These are phyloP conservation scores for Aegilops umbellulata DNA, from an alignment of 176 grass and related monocot species.

Conservation along the genomic window DNA sequence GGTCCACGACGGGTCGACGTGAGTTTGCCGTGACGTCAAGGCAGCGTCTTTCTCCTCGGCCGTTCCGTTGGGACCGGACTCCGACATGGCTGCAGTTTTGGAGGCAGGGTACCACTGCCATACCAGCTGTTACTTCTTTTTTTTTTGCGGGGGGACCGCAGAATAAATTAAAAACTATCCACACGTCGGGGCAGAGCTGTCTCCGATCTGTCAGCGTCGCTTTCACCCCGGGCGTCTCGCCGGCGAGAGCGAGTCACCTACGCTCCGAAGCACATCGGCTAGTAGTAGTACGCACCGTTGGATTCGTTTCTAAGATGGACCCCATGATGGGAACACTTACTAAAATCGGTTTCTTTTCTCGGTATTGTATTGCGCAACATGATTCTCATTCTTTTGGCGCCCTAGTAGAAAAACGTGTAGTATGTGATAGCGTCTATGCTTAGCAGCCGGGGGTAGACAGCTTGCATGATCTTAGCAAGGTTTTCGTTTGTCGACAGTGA, in stretches of 20 bases:
- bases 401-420: constrained; percentile 1
- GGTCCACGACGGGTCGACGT: no score
- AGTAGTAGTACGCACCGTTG: neutral
- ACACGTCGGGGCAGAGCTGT: neutral
- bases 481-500: neutral
- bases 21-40: no score
- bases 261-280: no score
- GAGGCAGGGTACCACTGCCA: no score
- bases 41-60: no score
- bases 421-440: neutral
- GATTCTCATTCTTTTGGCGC: constrained; percentile 31
- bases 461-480: neutral
- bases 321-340: neutral
- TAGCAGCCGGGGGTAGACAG: neutral
- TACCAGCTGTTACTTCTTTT: no score
- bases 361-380: constrained; percentile 25
- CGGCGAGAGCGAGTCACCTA: neutral
- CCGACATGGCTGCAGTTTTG: no score
- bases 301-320: neutral
- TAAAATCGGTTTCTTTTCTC: neutral
- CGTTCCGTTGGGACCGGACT: no score
- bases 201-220: constrained; percentile 28
- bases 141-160: no score
- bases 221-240: neutral
- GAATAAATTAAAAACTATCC: neutral